These are phyloP conservation scores for Cercospora sp. DNA, from an alignment of 2,329 filamentous ascomycete species.

Conservation along the genomic window DNA sequence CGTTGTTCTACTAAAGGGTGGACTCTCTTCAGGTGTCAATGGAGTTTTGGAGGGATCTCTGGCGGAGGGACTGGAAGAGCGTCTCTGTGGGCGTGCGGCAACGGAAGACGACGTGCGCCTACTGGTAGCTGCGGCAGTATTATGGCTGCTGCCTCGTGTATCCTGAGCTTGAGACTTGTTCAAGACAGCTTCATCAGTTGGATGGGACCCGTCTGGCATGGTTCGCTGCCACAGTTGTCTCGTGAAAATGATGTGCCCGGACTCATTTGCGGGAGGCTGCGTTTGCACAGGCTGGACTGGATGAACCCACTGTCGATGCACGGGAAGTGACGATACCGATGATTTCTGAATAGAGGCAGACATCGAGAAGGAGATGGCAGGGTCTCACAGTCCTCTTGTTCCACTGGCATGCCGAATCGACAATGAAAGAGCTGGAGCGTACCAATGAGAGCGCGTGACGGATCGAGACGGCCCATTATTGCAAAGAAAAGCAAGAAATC, in stretches of 20 bases:
- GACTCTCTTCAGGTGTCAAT: constrained; percentile 41
- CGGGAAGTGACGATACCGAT: constrained; percentile 23
- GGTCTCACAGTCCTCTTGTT: constrained; percentile 36
- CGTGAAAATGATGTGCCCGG: constrained; percentile 38
- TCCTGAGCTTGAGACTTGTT: constrained; percentile 37
- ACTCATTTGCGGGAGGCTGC: constrained; percentile 31
- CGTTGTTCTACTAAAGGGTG: constrained; percentile 35
- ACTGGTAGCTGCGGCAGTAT: constrained; percentile 25
- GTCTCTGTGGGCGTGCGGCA: constrained; percentile 34
- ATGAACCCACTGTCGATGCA: constrained; percentile 21
- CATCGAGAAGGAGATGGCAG: constrained; percentile 36
- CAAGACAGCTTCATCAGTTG: constrained; percentile 33
- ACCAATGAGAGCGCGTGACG: constrained; percentile 35
- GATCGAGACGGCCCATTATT: constrained; percentile 35
- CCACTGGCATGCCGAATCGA: constrained; percentile 36
- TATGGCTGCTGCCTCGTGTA: constrained; percentile 27
- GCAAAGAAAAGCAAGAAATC: constrained; percentile 28
- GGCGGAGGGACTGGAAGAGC: constrained; percentile 33
- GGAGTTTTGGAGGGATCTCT: constrained; percentile 34
- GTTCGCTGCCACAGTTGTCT: constrained; percentile 42
- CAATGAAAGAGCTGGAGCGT: constrained; percentile 34
- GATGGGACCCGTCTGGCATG: constrained; percentile 35
- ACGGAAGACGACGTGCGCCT: constrained; percentile 35
- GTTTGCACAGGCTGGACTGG: constrained; percentile 27
- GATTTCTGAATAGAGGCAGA: constrained; percentile 32